A percentile compares a stretch with the other conserved stretches of the same genome.
phyloP scores from a whole-genome alignment of 768 basidiomycete genomes.

The Tulasnella sp. region DNA sequence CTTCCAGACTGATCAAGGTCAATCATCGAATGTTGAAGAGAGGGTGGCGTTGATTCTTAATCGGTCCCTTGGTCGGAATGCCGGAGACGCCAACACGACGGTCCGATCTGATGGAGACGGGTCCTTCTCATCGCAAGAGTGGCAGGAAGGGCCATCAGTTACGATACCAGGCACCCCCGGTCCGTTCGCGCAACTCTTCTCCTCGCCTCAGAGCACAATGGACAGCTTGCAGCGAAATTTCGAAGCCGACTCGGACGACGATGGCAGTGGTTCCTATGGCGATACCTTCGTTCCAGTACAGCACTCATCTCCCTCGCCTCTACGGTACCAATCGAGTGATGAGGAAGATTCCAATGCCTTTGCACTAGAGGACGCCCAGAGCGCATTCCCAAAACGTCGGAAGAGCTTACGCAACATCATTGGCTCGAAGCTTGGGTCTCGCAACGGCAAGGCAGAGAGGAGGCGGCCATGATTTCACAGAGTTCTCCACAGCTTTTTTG shows the following conservation, averaged over 20 bases:
- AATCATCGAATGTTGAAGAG: constrained; percentile 18
- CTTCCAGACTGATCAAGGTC: constrained; percentile 26
- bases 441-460: constrained; percentile 2
- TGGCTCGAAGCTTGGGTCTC: neutral
- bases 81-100: neutral
- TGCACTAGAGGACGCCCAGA: constrained; percentile 3
- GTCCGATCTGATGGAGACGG: neutral
- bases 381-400: neutral
- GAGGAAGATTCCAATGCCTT: constrained; percentile 10
- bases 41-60: constrained; percentile 21
- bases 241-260: constrained; percentile 11
- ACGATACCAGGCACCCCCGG: constrained; percentile 7
- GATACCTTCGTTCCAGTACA: neutral
- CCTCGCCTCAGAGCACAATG: constrained; percentile 10
- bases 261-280: constrained; percentile 1
- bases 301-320: neutral
- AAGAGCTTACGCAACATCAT: constrained; percentile 6
- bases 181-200: constrained; percentile 7
- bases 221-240: constrained; percentile 7
- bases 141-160: neutral
- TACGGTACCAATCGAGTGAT: constrained; percentile 6
- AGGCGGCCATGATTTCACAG: constrained; percentile 6
- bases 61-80: constrained; percentile 17
- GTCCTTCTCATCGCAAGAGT: neutral
- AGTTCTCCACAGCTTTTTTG: too few species aligned